Evolutionary conservation across 1,284 basidiomycete genomes (phyloP).

Genomic region (Cystobasidium slooffiae): DNA sequence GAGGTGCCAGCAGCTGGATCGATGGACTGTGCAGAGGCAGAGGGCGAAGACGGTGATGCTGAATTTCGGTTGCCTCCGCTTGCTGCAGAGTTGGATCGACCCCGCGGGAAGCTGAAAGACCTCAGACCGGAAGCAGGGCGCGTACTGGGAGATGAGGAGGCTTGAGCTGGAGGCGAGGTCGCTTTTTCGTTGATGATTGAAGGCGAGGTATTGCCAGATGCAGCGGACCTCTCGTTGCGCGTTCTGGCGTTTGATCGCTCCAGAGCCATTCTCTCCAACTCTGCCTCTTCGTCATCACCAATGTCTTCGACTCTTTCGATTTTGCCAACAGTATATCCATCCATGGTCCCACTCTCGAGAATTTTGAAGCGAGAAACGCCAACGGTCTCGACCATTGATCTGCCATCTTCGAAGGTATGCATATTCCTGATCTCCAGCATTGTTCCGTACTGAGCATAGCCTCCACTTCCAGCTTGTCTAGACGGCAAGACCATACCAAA

Average conservation of each 20-base stretch:
- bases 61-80: neutral
- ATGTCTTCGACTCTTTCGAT: slow-evolving; percentile 73
- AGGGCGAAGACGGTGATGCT: neutral
- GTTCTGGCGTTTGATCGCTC: slow-evolving; percentile 28
- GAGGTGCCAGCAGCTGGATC: slow-evolving; percentile 35
- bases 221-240: neutral
- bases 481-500: slow-evolving; percentile 90
- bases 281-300: slow-evolving; percentile 61
- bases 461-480: slow-evolving; percentile 58
- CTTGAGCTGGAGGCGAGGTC: neutral
- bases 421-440: slow-evolving; percentile 88
- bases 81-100: slow-evolving; percentile 1
- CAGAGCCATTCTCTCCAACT: slow-evolving; percentile 55
- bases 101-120: neutral
- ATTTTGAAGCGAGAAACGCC: slow-evolving; percentile 84
- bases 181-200: slow-evolving; percentile 3
- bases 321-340: slow-evolving; percentile 86
- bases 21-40: neutral
- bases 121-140: slow-evolving; percentile 6
- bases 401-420: slow-evolving; percentile 83
- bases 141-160: neutral
- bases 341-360: slow-evolving; percentile 75
- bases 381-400: slow-evolving; percentile 84
- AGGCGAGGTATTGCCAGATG: neutral
- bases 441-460: slow-evolving; percentile 76